Evolutionary conservation across 768 basidiomycete species (phyloP).

Genomic region (Wakefieldia striispora): DNA sequence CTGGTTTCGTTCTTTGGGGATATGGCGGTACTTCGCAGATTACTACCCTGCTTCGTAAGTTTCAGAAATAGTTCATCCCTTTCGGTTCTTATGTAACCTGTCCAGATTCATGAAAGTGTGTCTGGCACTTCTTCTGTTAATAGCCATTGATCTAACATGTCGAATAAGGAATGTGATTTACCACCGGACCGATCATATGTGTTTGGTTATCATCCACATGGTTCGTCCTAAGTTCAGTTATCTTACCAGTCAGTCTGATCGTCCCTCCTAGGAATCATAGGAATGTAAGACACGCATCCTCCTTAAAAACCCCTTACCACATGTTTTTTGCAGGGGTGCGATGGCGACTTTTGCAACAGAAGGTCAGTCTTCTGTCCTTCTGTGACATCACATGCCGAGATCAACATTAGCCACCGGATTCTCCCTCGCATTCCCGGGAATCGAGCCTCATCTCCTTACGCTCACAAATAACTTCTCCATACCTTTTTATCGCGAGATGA

Average conservation of each 20-base stretch:
- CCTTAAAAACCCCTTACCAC: not conserved
- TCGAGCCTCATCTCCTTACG: constrained; percentile 91
- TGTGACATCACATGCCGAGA: not conserved
- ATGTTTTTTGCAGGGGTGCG: constrained; percentile 63
- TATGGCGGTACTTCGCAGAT: constrained; percentile 92
- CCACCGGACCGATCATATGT: constrained; percentile 92
- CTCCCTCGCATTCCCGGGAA: constrained; percentile 85
- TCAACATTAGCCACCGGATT: constrained; percentile 74
- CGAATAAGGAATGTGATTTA: constrained; percentile 71
- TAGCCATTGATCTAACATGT: not conserved
- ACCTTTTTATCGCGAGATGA: constrained; percentile 90
- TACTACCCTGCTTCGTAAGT: constrained; percentile 89
- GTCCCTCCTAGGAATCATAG: constrained; percentile 78
- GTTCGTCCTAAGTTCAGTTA: constrained; percentile 37
- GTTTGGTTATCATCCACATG: constrained; percentile 99
- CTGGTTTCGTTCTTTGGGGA: constrained; percentile 66
- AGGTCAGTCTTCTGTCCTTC: constrained; percentile 42
- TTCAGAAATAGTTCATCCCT: not conserved
- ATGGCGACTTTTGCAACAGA: constrained; percentile 96
- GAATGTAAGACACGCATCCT: constrained; percentile 64
- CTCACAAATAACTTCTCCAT: constrained; percentile 86
- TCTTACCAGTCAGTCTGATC: constrained; percentile 3
- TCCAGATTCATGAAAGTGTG: constrained; percentile 36
- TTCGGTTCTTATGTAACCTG: not conserved
- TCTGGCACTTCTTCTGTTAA: not conserved